Evolutionary conservation across 352 stramenopile genomes (phyloP).

Genomic region (Phytophthora ohioensis): DNA sequence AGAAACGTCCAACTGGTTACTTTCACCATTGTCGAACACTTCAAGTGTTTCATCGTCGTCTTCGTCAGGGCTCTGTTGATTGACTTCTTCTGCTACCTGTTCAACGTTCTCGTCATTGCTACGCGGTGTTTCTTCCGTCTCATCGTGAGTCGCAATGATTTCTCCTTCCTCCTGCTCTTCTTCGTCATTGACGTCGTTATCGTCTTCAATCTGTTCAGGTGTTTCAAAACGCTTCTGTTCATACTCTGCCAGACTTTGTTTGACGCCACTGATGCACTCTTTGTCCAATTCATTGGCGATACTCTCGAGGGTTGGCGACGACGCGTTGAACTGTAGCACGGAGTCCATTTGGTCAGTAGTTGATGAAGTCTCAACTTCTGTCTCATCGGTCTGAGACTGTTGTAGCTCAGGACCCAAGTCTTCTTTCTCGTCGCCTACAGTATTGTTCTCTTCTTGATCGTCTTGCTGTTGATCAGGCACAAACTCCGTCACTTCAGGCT

Average conservation of each 20-base stretch:
- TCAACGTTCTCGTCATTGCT: conserved; percentile 8
- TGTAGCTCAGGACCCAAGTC: not conserved
- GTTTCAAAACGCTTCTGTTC: conserved; percentile 10
- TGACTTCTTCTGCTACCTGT: not conserved
- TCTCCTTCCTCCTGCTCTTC: conserved; percentile 16
- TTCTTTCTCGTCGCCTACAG: conserved; percentile 20
- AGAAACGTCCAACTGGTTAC: conserved; percentile 16
- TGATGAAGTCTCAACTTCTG: not conserved
- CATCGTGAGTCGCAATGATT: conserved; percentile 35
- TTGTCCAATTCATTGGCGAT: conserved; percentile 1
- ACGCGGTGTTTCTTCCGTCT: conserved; percentile 4
- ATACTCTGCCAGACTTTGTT: conserved; percentile 6
- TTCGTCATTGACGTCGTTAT: conserved; percentile 15
- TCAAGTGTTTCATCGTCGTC: conserved; percentile 56
- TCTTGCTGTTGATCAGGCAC: conserved; percentile 17
- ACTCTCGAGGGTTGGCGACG: not conserved
- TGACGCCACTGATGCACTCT: not conserved
- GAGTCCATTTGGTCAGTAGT: conserved; percentile 10
- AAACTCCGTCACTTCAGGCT: conserved; percentile 25
- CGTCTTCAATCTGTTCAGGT: conserved; percentile 13
- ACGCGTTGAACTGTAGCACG: conserved; percentile 26
- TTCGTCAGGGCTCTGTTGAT: conserved; percentile 12
- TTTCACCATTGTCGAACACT: conserved; percentile 44
- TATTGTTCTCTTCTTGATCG: conserved; percentile 23
- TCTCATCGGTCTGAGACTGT: conserved; percentile 3